Base-by-base conservation (phyloP, 2,329 filamentous ascomycete genomes). In the Shiraia sp. region DNA sequence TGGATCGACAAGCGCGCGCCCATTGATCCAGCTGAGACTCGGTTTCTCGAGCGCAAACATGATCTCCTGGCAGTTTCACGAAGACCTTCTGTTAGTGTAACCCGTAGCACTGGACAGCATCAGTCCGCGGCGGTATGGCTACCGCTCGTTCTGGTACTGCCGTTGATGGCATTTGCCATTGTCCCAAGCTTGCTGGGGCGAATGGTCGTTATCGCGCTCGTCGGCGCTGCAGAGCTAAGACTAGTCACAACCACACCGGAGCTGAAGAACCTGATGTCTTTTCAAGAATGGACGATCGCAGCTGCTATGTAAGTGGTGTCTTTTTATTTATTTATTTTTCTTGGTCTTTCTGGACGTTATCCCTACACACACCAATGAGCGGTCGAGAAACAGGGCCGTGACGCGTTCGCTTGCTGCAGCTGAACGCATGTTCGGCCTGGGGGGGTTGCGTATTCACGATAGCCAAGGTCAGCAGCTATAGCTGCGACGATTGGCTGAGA, bases 1-100 rank as follows among this genome's bases (percentile, higher is more conserved):
- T 88, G 82, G 67, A 77, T 87, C 30, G 66, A 72, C 6, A 72
- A 67, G 9, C 75, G 79, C 43, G 71, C 72, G 23, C 78, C 80
- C 6, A 77, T 89, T 32, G 77, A 78, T 26, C 75, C 82, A 28
- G 59, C 70, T 7, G 86, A 90, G 63, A 75, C 76, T 2, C 72
- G 72, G 3, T 87, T 87, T 55, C 74, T 88, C 4, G 75, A 81
- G 27, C 66, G 71, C 3, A 61, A 70, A 10, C 68, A 77, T 4
- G 83, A 86, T 49, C 73, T 87, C 10, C 63, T 86, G 14, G 73
- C 55, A 6, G 35, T 68, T 33, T 32, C 67, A 45, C 42, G 53
- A 12, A 57, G 47, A 32, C 40, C 50, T 32, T 47, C 52, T 42
- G 40, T 49, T 36, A 54, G 42, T 38, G 45, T 23, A 30, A 45